These are phyloP conservation scores for Amanita subjunquillea DNA, from an alignment of 768 basidiomycete genomes.

Conservation along the genomic window DNA sequence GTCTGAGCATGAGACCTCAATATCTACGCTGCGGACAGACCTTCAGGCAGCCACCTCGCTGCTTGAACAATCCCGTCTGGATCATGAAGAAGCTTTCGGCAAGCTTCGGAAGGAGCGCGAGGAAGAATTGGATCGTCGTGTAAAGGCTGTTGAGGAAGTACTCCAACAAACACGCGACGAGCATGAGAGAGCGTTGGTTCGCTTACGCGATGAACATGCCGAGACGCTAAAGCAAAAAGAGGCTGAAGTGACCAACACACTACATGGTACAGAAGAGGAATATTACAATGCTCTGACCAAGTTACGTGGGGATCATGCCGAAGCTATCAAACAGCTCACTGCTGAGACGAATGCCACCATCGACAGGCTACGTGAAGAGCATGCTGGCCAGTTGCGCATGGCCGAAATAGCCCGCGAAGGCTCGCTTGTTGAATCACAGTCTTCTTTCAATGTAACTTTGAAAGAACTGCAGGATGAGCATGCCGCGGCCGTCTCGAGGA, in stretches of 20 bases:
- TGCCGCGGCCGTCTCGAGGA: conserved; percentile 49
- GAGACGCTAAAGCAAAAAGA: conserved; percentile 51
- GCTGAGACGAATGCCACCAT: conserved; percentile 50
- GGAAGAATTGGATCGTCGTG: conserved; percentile 39
- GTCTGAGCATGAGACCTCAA: conserved; percentile 33
- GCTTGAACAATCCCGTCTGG: conserved; percentile 38
- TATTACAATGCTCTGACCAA: conserved; percentile 76
- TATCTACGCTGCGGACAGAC: conserved; percentile 30
- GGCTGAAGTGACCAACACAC: conserved; percentile 40
- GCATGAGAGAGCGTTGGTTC: conserved; percentile 41
- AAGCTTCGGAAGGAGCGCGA: conserved; percentile 45
- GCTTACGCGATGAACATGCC: conserved; percentile 41
- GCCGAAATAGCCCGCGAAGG: conserved; percentile 69
- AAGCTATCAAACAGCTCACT: conserved; percentile 50
- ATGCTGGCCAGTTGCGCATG: conserved; percentile 62
- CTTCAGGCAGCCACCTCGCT: conserved; percentile 29
- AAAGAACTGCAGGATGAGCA: conserved; percentile 68
- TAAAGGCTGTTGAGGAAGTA: conserved; percentile 42
- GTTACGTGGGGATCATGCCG: conserved; percentile 62
- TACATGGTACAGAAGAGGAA: conserved; percentile 68
- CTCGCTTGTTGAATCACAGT: conserved; percentile 63
- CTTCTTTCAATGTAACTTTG: conserved; percentile 50
- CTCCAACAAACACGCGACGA: conserved; percentile 40
- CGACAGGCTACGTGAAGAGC: conserved; percentile 69
- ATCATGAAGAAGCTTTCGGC: conserved; percentile 53